Conservation (phyloP, 2,329 filamentous ascomycete species). For the Penicillium digitatum region DNA sequence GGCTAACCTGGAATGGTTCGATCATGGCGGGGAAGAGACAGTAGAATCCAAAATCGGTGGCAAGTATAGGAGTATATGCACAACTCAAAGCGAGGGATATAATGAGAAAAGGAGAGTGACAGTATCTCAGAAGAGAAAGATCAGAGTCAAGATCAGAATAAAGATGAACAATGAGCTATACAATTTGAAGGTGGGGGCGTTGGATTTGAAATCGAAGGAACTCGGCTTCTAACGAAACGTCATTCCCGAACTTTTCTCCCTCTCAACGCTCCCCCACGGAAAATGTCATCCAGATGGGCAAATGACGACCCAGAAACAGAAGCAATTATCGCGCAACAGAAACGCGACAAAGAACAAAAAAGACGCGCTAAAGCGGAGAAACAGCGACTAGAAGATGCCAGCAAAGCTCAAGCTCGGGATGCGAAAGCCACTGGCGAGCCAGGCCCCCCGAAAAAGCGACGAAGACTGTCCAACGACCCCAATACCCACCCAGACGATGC, state of each 20-base stretch:
- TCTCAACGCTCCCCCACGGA: conserved; percentile 4
- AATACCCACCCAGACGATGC: conserved; percentile 23
- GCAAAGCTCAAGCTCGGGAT: conserved; percentile 36
- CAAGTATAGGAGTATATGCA: not conserved
- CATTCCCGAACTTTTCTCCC: conserved; percentile 16
- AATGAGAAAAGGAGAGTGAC: not conserved
- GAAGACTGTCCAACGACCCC: conserved; percentile 57
- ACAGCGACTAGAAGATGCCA: conserved; percentile 60
- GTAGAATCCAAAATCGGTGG: conserved; percentile 12
- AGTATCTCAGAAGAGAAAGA: not conserved
- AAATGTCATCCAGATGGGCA: conserved; percentile 81
- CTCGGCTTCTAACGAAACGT: conserved; percentile 24
- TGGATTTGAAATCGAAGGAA: conserved; percentile 35
- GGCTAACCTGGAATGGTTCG: conserved; percentile 46
- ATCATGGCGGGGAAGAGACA: conserved; percentile 35
- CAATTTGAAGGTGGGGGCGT: conserved; percentile 18
- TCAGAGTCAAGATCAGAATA: not conserved
- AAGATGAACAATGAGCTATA: not conserved
- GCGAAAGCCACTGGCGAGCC: conserved; percentile 28
- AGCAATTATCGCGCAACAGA: conserved; percentile 63
- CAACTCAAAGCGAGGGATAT: not conserved
- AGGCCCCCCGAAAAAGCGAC: conserved; percentile 53
- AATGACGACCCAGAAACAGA: conserved; percentile 76
- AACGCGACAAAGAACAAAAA: conserved; percentile 83
- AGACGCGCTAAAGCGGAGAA: conserved; percentile 79